Evolutionary conservation across 179 eudicot genomes (phyloP).

Genomic region (Silene noctiflora): DNA sequence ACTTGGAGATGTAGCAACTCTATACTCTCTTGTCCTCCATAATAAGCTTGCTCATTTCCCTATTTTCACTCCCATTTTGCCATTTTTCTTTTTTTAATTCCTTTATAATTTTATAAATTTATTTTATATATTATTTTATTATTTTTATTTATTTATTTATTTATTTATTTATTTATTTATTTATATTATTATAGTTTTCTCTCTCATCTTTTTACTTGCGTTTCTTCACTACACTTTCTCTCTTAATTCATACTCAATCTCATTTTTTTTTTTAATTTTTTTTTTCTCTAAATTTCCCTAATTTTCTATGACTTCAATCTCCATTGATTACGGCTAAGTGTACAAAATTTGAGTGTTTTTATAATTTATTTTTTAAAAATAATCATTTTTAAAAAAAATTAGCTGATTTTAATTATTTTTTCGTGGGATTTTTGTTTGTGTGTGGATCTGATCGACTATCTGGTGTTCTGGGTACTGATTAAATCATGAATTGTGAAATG

Average conservation of each 20-base stretch:
- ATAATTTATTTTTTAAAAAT: neutral
- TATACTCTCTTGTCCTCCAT: neutral
- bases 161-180: neutral
- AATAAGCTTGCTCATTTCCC: neutral
- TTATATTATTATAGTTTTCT: neutral
- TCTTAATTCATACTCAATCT: conserved; percentile 6
- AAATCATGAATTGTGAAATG: neutral
- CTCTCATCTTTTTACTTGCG: neutral
- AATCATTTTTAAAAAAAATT: neutral
- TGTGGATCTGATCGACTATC: conserved; percentile 16
- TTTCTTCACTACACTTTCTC: conserved; percentile 18
- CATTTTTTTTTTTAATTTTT: neutral
- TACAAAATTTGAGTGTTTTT: neutral
- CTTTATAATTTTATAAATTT: neutral
- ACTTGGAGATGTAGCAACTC: conserved; percentile 10
- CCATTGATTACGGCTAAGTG: conserved; percentile 27
- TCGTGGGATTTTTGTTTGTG: too few species aligned
- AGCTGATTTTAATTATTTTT: neutral
- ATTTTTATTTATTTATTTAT: neutral
- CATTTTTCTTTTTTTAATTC: neutral
- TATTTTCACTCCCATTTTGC: conserved; percentile 3
- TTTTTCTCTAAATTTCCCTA: conserved; percentile 4
- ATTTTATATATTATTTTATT: neutral
- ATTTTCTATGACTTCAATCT: conserved; percentile 18
- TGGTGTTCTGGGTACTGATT: neutral